Base-by-base conservation (phyloP, 352 stramenopile genomes). In the Aphanomyces astaci region DNA sequence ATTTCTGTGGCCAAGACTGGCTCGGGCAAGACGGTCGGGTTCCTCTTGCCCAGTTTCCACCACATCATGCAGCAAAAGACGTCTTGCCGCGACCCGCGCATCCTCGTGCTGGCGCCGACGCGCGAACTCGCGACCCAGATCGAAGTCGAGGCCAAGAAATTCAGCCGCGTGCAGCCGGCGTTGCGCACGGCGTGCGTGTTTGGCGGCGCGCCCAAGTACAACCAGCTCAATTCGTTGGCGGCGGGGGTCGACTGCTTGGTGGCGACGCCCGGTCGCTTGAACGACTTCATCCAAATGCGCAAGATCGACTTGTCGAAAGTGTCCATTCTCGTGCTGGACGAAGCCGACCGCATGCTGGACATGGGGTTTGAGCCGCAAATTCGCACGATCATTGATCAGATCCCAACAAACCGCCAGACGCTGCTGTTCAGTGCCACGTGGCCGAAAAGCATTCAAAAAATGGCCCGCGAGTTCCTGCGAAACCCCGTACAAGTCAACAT, bases 401-500 rank as follows among this genome's bases (percentile, higher is more conserved):
- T 99, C 73, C 96, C 82, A n/a, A 75, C 74, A 52, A 92, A 91
- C 25, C 87, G 95, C 31, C 95, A 98, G 77, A 98, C 94, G 30
- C 82, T 99, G n/a, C 76, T 99, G 5, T 98, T 98, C 74, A 98
- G 88, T 32, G 96, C 96, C 33, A 99, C 96, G 28, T 78, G 98
- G 33, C 91, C 95, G 9, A 78, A 77, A 22, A 87, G 85, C 19
- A 86, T 98, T 2, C 74, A 91, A 66, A 75, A 86, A 53, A 84
- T 98, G n/a, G 90, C 97, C 71, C 72, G 75, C n/a, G 75, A 97
- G 48, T 73, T 98, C 25, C 79, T 82, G 13, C 49, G 78, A 0
- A 74, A 95, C 66, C 97, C 96, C 66, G 76, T 87, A 51, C 95
- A 97, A 66, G 84, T 98, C 25, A 90, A 98, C 76, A 97, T 89